Evolutionary conservation across 169 alveolate genomes (phyloP).

Genomic region (Eimeria tenella): DNA sequence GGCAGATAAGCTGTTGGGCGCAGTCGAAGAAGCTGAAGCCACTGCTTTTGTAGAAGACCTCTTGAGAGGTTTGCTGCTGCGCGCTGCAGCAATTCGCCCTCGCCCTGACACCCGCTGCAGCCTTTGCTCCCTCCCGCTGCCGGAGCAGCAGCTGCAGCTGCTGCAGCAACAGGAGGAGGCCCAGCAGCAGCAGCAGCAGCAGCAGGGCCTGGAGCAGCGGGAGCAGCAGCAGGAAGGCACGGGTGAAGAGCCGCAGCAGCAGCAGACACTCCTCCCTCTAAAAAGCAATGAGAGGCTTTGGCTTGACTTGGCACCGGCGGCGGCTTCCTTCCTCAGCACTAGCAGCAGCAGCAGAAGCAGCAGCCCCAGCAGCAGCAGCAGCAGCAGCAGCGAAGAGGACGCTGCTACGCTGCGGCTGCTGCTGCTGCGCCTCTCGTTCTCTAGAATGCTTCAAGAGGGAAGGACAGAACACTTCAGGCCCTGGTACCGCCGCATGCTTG

Average conservation of each 20-base stretch:
- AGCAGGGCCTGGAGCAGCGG: background rate
- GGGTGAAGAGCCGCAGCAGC: background rate
- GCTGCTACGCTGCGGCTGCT: slow-evolving; percentile 10
- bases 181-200: background rate
- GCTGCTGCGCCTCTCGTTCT: slow-evolving; percentile 55
- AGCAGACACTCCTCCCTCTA: background rate
- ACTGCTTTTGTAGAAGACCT: slow-evolving; percentile 6
- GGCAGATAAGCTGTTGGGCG: slow-evolving; percentile 39
- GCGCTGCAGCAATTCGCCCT: slow-evolving; percentile 57
- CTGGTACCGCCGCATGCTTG: slow-evolving; percentile 47
- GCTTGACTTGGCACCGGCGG: slow-evolving; percentile 16
- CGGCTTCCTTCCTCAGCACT: background rate
- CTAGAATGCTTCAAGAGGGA: background rate
- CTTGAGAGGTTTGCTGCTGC: slow-evolving; percentile 39
- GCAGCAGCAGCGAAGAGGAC: background rate
- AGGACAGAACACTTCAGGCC: background rate
- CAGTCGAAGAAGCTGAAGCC: slow-evolving; percentile 32
- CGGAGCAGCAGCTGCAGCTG: slow-evolving; percentile 55
- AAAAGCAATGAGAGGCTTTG: background rate
- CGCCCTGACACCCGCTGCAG: slow-evolving; percentile 4
- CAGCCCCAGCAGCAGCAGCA: slow-evolving; percentile 16
- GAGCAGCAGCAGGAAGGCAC: background rate
- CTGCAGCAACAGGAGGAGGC: slow-evolving; percentile 46
- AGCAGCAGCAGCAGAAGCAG: slow-evolving; percentile 61
- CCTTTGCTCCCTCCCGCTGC: slow-evolving; percentile 17